Percentiles rank a stretch among this genome's conserved stretches.
phyloP scores from a whole-genome alignment of 352 stramenopile genomes.

The Phytophthora constricta region DNA sequence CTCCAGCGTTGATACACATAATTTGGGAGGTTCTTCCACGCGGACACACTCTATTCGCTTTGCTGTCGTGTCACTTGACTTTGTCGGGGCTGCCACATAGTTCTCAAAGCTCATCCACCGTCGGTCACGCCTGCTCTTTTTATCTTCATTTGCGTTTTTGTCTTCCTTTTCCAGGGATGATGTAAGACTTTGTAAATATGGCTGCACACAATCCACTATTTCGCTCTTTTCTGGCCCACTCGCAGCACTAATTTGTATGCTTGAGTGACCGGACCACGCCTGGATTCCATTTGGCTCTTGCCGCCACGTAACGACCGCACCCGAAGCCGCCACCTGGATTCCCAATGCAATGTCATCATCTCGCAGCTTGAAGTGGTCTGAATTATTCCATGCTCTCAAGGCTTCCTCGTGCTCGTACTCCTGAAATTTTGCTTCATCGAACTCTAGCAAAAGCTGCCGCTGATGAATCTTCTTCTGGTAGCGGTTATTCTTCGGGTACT shows the following conservation, averaged over 20 bases:
- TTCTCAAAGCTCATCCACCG: conserved; percentile 58
- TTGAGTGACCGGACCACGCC: conserved; percentile 37
- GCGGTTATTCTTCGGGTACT: conserved; percentile 40
- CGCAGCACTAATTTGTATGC: conserved; percentile 24
- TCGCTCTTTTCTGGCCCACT: conserved; percentile 42
- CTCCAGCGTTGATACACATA: conserved; percentile 66
- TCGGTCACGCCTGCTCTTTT: conserved; percentile 24
- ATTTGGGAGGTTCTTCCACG: conserved; percentile 38
- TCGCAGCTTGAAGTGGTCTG: conserved; percentile 26
- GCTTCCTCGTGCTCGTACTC: conserved; percentile 28
- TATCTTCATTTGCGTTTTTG: conserved; percentile 34
- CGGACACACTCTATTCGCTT: conserved; percentile 36
- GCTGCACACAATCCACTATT: conserved; percentile 43
- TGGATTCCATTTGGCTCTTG: conserved; percentile 36
- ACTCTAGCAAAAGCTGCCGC: conserved; percentile 50
- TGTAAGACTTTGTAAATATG: conserved; percentile 48
- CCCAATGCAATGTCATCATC: conserved; percentile 59
- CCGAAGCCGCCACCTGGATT: conserved; percentile 52
- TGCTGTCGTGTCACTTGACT: conserved; percentile 6
- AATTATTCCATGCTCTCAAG: conserved; percentile 10
- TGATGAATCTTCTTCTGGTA: conserved; percentile 48
- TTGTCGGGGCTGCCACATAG: conserved; percentile 28
- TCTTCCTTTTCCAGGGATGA: conserved; percentile 36
- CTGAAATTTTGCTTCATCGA: conserved; percentile 47
- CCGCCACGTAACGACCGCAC: conserved; percentile 56